Evolutionary conservation across 2,329 filamentous ascomycete species (phyloP), one percentile per base, ranked within the genome.

Genomic region (Alternaria solani): DNA sequence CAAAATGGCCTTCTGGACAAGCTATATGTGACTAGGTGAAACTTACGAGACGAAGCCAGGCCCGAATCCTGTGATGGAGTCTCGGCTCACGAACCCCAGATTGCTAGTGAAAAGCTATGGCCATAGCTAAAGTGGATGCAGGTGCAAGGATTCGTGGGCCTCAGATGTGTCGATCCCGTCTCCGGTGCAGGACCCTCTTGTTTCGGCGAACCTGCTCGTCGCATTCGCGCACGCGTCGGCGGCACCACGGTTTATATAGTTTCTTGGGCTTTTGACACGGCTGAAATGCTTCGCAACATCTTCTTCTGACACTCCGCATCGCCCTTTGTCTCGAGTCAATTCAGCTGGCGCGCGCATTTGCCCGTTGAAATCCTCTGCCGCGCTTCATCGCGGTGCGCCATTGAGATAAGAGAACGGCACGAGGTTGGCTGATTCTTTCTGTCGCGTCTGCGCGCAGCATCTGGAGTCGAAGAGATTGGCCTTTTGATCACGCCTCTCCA

Each of bases 121-220:
- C 65, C 62, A 60, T 41, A 46, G 39, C 52, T 59, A 63, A 59
- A 48, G 47, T 46, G 49, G 36, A 30, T 28, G 55, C 59, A 56
- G 32, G 30, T 32, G 61, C 63, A 59, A 51, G 59, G 55, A 49
- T 39, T 32, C 39, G 55, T 36, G 46, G 44, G 34, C 39, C 47
- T 42, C 51, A 55, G 56, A 38, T n/a, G 39, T 64, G 67, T 63
- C 59, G 69, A 71, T 71, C 67, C 54, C 61, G 64, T 48, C 43
- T 51, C 34, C 48, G 51, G 49, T 23, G 54, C 59, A 49, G 56
- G 65, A 62, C 61, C 53, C 57, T 68, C 60, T 56, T 56, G 63
- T 61, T 60, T 68, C 62, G 62, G 67, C 67, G 56, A 59, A 61
- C 59, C 57, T 67, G 62, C 63, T 62, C 54, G 56, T 63, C 49